phyloP scores from a whole-genome alignment of 2,329 filamentous ascomycete species.

The Aspergillus terreus region DNA sequence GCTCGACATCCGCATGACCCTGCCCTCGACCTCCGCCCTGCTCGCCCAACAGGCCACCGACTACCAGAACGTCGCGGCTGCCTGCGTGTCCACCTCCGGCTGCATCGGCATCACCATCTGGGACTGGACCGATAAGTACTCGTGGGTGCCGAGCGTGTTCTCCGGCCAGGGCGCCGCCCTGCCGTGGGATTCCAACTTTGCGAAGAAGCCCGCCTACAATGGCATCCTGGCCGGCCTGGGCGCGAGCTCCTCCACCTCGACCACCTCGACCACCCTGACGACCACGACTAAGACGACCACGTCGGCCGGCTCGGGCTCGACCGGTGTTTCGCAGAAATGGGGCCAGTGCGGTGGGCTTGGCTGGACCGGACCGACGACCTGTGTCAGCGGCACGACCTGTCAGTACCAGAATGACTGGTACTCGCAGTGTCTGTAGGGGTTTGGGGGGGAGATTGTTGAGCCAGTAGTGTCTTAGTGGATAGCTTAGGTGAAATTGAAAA shows the following conservation, averaged over 20 bases:
- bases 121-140: constrained; percentile 46
- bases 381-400: constrained; percentile 25
- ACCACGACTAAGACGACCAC: constrained; percentile 9
- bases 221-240: constrained; percentile 28
- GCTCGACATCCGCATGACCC: constrained; percentile 49
- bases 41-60: constrained; percentile 30
- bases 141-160: constrained; percentile 44
- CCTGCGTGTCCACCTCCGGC: constrained; percentile 25
- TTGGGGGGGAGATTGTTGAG: neutral
- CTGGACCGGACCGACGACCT: constrained; percentile 26
- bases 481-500: neutral
- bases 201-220: constrained; percentile 47
- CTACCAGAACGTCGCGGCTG: constrained; percentile 27
- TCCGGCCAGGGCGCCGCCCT: constrained; percentile 40
- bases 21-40: constrained; percentile 23
- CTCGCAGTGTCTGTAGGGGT: constrained; percentile 27
- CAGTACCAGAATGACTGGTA: constrained; percentile 25
- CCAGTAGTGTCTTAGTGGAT: neutral
- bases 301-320: constrained; percentile 4
- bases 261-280: constrained; percentile 7
- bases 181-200: constrained; percentile 45
- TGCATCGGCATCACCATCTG: constrained; percentile 38
- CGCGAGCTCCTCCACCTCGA: constrained; percentile 10
- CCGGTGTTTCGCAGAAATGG: constrained; percentile 18
- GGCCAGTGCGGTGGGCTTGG: constrained; percentile 26